phyloP scores from a whole-genome alignment of 306 rosid genomes.

The Cucurbita ficifolia region DNA sequence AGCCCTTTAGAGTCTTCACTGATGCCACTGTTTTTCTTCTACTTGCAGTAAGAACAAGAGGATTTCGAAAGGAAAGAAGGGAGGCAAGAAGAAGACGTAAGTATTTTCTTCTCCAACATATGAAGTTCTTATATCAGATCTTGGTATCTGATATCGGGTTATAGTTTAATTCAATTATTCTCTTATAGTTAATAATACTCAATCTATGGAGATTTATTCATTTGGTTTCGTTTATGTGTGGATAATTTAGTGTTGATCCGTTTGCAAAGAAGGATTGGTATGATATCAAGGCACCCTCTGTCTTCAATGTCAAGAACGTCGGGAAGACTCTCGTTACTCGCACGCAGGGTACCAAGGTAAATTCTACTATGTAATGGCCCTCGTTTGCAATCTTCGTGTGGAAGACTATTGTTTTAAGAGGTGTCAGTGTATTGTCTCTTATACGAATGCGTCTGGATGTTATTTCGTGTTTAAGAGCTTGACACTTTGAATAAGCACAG shows the following conservation, averaged over 20 bases:
- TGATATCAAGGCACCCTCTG: constrained; percentile 79
- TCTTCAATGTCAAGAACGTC: constrained; percentile 49
- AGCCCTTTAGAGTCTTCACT: background rate
- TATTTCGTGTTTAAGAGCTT: background rate
- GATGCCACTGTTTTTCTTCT: background rate
- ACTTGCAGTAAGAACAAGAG: constrained; percentile 67
- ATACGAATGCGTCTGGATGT: background rate
- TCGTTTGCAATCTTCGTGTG: background rate
- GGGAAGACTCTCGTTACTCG: constrained; percentile 88
- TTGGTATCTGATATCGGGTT: background rate
- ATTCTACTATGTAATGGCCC: background rate
- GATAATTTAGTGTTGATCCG: constrained; percentile 54
- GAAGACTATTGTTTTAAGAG: background rate
- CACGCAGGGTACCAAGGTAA: constrained; percentile 94
- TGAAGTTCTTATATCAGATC: background rate
- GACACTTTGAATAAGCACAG: background rate
- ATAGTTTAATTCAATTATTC: background rate
- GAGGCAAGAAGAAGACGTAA: constrained; percentile 97
- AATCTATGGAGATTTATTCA: background rate
- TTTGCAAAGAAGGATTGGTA: constrained; percentile 98
- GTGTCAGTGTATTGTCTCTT: background rate
- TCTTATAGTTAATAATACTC: background rate
- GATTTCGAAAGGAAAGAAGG: constrained; percentile 92
- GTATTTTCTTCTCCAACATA: background rate
- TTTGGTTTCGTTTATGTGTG: background rate